A percentile compares a stretch with the other conserved stretches of the same genome.
phyloP scores from a whole-genome alignment of 805 yeast species.

The Wickerhamiella azymoides region DNA sequence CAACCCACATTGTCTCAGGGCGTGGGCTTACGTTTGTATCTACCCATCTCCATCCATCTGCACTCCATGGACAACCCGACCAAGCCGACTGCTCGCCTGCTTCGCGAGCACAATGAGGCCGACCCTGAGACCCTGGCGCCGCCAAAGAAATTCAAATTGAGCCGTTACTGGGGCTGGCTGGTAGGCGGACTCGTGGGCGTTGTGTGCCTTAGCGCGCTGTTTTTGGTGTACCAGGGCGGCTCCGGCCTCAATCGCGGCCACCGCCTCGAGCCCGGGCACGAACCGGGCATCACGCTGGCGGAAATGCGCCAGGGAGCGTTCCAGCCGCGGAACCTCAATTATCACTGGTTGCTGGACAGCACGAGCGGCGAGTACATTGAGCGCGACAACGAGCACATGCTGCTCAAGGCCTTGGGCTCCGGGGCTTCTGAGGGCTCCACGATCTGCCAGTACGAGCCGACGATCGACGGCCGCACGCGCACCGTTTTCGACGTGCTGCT shows the following conservation, averaged over 20 bases:
- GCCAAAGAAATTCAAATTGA: not conserved
- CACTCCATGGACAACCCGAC: not conserved
- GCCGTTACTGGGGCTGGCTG: not conserved
- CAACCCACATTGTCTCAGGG: not conserved
- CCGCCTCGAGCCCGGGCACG: not conserved
- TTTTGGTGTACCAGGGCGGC: not conserved
- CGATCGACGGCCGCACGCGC: constrained; percentile 30
- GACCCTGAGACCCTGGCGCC: not conserved
- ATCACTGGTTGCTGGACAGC: constrained; percentile 17
- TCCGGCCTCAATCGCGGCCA: not conserved
- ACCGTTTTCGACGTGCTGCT: constrained; percentile 31
- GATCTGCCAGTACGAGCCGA: constrained; percentile 22
- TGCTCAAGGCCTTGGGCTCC: constrained; percentile 3
- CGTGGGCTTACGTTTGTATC: not conserved
- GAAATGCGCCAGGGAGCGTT: constrained; percentile 17
- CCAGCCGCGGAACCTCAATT: not conserved
- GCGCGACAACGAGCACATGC: not conserved
- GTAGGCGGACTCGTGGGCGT: constrained; percentile 1
- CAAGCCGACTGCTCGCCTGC: not conserved
- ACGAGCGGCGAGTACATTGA: constrained; percentile 14
- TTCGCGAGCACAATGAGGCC: not conserved
- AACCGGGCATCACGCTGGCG: constrained; percentile 10
- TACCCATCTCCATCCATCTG: not conserved
- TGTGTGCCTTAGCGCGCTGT: not conserved
- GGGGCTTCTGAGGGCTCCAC: not conserved